A percentile compares a stretch with the other conserved stretches of the same genome.
These are phyloP conservation scores for Boletus reticuloceps DNA, from an alignment of 768 basidiomycete species.

Conservation along the genomic window DNA sequence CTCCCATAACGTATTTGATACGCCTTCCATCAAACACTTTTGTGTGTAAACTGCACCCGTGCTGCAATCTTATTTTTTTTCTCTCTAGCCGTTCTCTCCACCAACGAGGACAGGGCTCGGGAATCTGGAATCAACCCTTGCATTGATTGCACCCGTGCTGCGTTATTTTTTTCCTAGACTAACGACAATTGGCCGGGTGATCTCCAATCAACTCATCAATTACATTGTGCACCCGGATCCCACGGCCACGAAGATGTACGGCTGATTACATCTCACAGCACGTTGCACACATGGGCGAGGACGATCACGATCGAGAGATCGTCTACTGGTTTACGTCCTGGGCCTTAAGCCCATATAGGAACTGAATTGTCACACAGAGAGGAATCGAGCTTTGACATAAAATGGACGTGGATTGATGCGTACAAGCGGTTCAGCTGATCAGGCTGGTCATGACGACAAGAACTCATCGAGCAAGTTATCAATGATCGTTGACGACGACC, in stretches of 20 bases:
- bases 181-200: too few relatives aligned
- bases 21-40: neutral
- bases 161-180: too few relatives aligned
- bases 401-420: neutral
- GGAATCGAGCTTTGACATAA: neutral
- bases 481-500: slow-evolving; percentile 1
- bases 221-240: neutral
- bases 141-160: neutral
- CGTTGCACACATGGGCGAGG: neutral
- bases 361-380: neutral
- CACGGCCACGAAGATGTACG: neutral
- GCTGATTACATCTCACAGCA: neutral
- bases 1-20: neutral
- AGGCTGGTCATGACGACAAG: too few relatives aligned
- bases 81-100: neutral
- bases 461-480: neutral
- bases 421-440: too few relatives aligned
- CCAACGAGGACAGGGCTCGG: neutral
- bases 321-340: slow-evolving; percentile 6
- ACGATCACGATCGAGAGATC: slow-evolving; percentile 21
- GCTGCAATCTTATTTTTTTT: neutral
- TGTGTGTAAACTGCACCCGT: neutral
- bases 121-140: neutral
- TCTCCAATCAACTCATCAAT: too few relatives aligned
- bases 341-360: neutral